Evolutionary conservation across 805 yeast species (phyloP), one percentile per base, ranked within the genome.

Genomic region (Torulaspora quercuum): DNA sequence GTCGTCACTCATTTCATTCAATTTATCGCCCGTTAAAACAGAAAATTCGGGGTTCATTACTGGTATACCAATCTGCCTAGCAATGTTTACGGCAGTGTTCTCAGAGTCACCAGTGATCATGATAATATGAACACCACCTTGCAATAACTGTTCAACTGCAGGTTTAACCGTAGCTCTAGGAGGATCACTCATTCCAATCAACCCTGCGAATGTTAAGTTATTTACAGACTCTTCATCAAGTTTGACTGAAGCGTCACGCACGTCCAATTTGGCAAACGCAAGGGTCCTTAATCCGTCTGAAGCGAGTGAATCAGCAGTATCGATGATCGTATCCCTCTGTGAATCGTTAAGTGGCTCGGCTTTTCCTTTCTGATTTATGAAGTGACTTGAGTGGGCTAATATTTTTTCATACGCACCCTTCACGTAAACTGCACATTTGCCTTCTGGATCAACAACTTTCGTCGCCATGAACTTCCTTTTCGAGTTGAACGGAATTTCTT

Each of bases 71-170:
- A 90, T 84, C 60, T 86, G 88, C 46, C 70, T 74, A 2, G 95
- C 97, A 59, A 89, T 85, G 49, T 83, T 80, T 9, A 72, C 63
- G 5, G 95, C 96, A 10, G 97, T 87, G 10, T 82, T 78, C 45
- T 88, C 95, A 23, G 86, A 75, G 61, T 89, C 97, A 51, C 96
- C 96, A 6, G 99, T 92, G 46, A 92, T 90, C 97, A 92, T 92
- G 34, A 92, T 85, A n/a, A 92, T 87, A 55, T 87, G 95, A 26
- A 92, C 98, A 28, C 97, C 95, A 44, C 97, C 96, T 54, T 79
- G 79, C 68, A 88, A 71, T 39, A 92, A 70, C 46, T 78, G 70
- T 24, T 83, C 74, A 40, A 92, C 75, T 2, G 96, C 83, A 33
- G 71, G 67, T 32, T 76, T 73, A 3, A 92, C 97, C 44, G 82